Conservation (phyloP, 176 grass and related monocot genomes). For the Lolium perenne region DNA sequence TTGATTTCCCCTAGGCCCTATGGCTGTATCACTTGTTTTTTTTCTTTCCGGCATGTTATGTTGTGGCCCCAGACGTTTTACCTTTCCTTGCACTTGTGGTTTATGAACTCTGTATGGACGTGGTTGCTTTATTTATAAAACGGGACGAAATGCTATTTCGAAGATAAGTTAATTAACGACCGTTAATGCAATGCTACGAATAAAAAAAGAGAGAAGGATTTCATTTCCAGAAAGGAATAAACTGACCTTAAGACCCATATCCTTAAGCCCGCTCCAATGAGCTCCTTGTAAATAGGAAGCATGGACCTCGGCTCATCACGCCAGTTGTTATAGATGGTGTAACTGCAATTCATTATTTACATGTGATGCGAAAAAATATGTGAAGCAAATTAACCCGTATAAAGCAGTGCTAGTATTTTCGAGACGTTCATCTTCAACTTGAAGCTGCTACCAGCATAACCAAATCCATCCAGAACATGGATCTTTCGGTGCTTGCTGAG, state of each 20-base stretch:
- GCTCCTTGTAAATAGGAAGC: conserved; percentile 67
- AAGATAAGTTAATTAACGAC: not conserved
- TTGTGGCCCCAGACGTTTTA: too few relatives aligned
- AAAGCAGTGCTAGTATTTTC: not conserved
- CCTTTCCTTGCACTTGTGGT: too few relatives aligned
- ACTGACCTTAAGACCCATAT: conserved; percentile 83
- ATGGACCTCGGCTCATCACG: conserved; percentile 62
- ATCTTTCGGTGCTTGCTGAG: not conserved
- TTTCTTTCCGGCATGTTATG: too few relatives aligned
- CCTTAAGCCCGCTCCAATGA: conserved; percentile 64
- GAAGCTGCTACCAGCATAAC: not conserved
- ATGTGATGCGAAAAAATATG: not conserved
- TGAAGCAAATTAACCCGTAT: not conserved
- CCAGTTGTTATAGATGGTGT: conserved; percentile 48
- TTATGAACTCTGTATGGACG: too few relatives aligned
- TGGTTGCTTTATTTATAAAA: too few relatives aligned
- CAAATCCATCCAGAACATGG: not conserved
- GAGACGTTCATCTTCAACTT: not conserved
- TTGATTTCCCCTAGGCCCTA: too few relatives aligned
- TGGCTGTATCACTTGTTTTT: too few relatives aligned
- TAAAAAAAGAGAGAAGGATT: not conserved
- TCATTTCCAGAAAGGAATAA: not conserved
- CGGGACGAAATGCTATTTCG: too few relatives aligned
- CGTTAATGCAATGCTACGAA: not conserved
- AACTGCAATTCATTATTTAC: not conserved